Base-by-base conservation (phyloP, 108 stramenopile species). In the Nannochloropsis salina region DNA sequence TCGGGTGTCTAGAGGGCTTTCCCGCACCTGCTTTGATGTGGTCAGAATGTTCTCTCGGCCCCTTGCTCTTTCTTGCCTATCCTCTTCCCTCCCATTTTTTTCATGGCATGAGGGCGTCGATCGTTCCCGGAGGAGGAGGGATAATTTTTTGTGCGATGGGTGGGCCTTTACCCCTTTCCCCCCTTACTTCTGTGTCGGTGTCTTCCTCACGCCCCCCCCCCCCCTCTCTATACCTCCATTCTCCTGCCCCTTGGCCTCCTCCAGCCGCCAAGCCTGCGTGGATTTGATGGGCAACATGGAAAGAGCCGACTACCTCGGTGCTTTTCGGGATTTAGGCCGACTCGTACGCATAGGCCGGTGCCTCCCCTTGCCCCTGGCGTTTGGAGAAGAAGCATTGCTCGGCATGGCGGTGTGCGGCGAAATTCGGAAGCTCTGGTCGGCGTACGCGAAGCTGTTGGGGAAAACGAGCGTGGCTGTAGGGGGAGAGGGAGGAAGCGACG, bases 241-340 rank as follows among this genome's bases (percentile, higher is more conserved):
- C 31, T 1, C 31, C 31, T 31, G 31, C 31, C 31, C 31, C 31
- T 31, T 31, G 31, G 31, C 31, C 1, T 31, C 31, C 31, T 31
- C 31, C 31, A 31, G 31, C 31, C 31, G 61, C n/a, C 61, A 74
- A 74, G 6, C 61, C 61, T 74, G 61, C n/a, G 61, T 74, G 6
- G 61, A 74, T 2, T n/a, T 74, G 61, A 74, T 74, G 61, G 61
- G 61, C 61, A 74, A 74, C 61, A 74, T 74, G 61, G 61, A 74
- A 74, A 3, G 61, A 74, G 15, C 6, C 20, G 61, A 74, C n/a
- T 74, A 74, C n/a, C n/a, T 74, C 20, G 61, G 61, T 74, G 61
- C 61, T 6, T 74, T 74, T 8, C 61, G 61, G 2, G 61, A 74
- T 8, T n/a, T 74, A n/a, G 61, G 61, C 3, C 15, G 61, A n/a